Evolutionary conservation across 441 rosid genomes (phyloP).

Genomic region (Macaranga tanarius): DNA sequence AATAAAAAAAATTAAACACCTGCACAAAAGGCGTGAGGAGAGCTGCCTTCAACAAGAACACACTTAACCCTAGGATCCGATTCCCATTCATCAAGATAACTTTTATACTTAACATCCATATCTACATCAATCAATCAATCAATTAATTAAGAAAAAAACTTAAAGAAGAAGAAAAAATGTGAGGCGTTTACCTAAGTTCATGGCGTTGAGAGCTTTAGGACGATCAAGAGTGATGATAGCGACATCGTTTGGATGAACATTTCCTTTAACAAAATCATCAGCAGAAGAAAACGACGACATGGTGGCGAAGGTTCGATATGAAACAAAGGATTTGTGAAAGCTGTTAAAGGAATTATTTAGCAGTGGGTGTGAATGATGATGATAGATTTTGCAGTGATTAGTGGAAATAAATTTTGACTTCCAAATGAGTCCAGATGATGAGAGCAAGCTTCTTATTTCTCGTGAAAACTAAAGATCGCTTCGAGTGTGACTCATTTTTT

Average conservation of each 20-base stretch:
- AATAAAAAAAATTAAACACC: no score
- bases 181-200: conserved; percentile 82
- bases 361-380: not conserved
- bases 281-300: conserved; percentile 62
- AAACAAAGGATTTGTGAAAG: not conserved
- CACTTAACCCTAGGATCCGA: no score
- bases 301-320: conserved; percentile 35
- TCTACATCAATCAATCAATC: no score
- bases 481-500: no score
- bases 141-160: conserved; percentile 14
- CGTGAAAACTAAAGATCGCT: no score
- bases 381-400: no score
- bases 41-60: no score
- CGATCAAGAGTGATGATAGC: no score
- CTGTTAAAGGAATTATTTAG: conserved; percentile 14
- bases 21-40: no score
- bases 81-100: no score
- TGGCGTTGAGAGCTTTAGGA: conserved; percentile 92
- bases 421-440: conserved; percentile 38
- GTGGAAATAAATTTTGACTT: conserved; percentile 14
- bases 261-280: conserved; percentile 67
- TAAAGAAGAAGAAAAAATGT: not conserved
- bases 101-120: no score
- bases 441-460: conserved; percentile 35
- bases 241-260: conserved; percentile 71